These are phyloP conservation scores for Neonectria punicea DNA, from an alignment of 2,329 filamentous ascomycete genomes.

Conservation along the genomic window DNA sequence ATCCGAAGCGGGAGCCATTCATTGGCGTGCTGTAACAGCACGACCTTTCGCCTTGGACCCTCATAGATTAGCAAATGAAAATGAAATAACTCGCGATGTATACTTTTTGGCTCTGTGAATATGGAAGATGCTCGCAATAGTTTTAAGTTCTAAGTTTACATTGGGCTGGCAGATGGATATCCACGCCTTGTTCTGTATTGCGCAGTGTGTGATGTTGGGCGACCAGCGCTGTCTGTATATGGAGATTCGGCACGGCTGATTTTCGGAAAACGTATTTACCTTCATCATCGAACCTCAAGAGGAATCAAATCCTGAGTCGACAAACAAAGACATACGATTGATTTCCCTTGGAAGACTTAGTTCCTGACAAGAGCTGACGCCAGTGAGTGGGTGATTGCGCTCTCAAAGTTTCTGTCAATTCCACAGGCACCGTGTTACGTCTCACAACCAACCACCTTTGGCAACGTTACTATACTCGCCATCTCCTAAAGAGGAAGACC, in stretches of 20 bases:
- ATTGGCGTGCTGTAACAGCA: conserved; percentile 17
- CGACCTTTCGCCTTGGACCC: conserved; percentile 18
- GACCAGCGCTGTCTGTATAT: not conserved
- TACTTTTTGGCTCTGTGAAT: not conserved
- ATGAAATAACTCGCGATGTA: conserved; percentile 20
- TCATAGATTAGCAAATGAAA: conserved; percentile 31
- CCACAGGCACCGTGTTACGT: not conserved
- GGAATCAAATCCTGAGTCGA: not conserved
- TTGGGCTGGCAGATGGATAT: no score
- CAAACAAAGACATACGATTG: not conserved
- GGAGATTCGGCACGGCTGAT: conserved; percentile 11
- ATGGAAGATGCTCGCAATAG: no score
- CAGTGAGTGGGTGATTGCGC: not conserved
- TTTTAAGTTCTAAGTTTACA: no score
- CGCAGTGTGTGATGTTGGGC: not conserved
- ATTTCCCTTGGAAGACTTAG: not conserved
- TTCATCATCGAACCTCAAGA: not conserved
- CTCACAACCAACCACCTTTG: not conserved
- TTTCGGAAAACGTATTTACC: conserved; percentile 17
- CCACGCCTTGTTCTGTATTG: not conserved
- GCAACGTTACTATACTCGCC: not conserved
- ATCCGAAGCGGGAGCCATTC: conserved; percentile 15
- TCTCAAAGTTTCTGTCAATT: not conserved
- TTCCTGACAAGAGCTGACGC: not conserved
- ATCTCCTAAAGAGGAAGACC: not conserved